Conservation (phyloP, 2,329 filamentous ascomycete species). For the Calonectria leucothoes region DNA sequence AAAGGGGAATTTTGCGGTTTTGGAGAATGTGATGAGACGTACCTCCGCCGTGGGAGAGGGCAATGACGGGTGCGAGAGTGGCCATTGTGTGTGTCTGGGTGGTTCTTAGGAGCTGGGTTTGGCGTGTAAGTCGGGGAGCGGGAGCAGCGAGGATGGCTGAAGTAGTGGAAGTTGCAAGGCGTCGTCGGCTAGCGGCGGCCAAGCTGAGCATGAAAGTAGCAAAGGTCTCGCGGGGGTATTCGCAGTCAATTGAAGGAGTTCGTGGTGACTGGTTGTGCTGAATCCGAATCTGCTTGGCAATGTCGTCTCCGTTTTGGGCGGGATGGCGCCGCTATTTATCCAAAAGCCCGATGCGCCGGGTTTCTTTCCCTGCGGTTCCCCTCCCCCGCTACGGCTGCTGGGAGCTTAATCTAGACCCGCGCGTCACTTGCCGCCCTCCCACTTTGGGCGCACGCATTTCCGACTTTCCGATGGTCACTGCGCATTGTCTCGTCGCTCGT, state of each 20-base stretch:
- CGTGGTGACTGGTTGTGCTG: background rate
- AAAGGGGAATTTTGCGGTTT: background rate
- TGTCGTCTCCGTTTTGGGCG: background rate
- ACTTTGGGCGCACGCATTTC: constrained; percentile 3
- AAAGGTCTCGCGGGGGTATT: background rate
- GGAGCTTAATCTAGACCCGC: background rate
- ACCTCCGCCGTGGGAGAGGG: constrained; percentile 64
- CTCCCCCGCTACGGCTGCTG: background rate
- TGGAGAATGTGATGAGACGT: constrained; percentile 21
- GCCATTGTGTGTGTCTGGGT: constrained; percentile 47
- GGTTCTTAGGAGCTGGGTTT: constrained; percentile 2
- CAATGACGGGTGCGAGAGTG: constrained; percentile 55
- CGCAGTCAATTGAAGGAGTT: background rate
- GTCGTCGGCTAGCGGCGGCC: constrained; percentile 17
- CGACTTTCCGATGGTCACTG: constrained; percentile 25
- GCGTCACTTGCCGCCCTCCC: constrained; percentile 1
- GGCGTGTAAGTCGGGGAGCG: background rate
- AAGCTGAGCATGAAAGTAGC: constrained; percentile 29
- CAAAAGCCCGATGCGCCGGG: background rate
- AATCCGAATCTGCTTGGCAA: background rate
- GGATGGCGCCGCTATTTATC: constrained; percentile 22
- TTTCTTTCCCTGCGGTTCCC: background rate
- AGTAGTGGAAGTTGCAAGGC: background rate
- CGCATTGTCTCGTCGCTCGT: background rate
- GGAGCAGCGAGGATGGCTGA: background rate